Evolutionary conservation across 805 yeast species (phyloP).

Genomic region (Saccharomycopsis schoenii): DNA sequence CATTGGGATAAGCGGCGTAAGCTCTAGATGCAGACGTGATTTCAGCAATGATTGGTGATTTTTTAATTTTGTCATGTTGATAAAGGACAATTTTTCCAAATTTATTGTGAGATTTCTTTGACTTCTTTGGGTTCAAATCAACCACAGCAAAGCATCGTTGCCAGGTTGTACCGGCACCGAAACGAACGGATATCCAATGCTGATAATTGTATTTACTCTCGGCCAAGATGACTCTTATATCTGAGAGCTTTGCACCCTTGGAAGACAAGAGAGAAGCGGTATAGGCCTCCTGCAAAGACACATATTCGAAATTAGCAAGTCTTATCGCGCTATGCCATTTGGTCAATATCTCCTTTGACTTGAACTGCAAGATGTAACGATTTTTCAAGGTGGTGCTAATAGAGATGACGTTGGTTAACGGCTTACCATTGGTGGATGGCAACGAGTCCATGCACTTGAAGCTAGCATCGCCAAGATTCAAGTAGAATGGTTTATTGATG

Average conservation of each 20-base stretch:
- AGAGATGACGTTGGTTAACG: slow-evolving; percentile 69
- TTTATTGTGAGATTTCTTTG: slow-evolving; percentile 24
- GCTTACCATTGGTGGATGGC: slow-evolving; percentile 39
- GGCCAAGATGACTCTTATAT: slow-evolving; percentile 74
- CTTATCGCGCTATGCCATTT: slow-evolving; percentile 82
- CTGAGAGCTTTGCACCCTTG: slow-evolving; percentile 81
- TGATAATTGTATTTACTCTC: slow-evolving; percentile 81
- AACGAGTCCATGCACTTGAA: slow-evolving; percentile 61
- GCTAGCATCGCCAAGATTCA: slow-evolving; percentile 85
- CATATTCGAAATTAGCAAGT: slow-evolving; percentile 70
- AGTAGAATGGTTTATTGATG: slow-evolving; percentile 71
- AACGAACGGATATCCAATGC: slow-evolving; percentile 91
- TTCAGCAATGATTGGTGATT: slow-evolving; percentile 67
- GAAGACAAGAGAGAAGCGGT: slow-evolving; percentile 91
- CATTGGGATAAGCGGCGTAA: slow-evolving; percentile 88
- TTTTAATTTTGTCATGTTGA: slow-evolving; percentile 67
- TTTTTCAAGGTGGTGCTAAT: slow-evolving; percentile 89
- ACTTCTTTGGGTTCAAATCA: slow-evolving; percentile 48
- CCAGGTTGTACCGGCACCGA: slow-evolving; percentile 98
- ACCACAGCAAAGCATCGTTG: slow-evolving; percentile 86
- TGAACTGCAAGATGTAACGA: slow-evolving; percentile 72
- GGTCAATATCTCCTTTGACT: slow-evolving; percentile 50
- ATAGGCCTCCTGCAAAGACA: slow-evolving; percentile 85
- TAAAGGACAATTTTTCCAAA: slow-evolving; percentile 71
- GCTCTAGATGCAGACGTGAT: slow-evolving; percentile 60